These are phyloP conservation scores for Suillus ampliporus DNA, from an alignment of 768 basidiomycete genomes.

Conservation along the genomic window DNA sequence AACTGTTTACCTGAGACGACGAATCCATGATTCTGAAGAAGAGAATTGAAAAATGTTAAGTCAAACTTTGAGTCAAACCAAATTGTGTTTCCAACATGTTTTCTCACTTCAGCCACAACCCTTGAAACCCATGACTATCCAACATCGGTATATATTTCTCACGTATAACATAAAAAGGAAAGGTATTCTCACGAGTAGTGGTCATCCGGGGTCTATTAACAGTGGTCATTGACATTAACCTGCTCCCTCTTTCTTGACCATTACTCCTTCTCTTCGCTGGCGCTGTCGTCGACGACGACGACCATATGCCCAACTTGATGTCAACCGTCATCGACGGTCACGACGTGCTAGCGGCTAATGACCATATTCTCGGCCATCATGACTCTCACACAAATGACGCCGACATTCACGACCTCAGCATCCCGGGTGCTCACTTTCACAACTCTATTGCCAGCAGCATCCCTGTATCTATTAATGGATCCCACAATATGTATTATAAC, in stretches of 20 bases:
- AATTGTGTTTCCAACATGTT: neutral
- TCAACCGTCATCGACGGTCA: constrained; percentile 20
- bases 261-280: constrained; percentile 17
- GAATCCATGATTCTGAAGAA: constrained; percentile 30
- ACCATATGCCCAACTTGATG: constrained; percentile 15
- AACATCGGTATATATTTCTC: constrained; percentile 1
- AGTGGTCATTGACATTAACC: constrained; percentile 23
- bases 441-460: constrained; percentile 22
- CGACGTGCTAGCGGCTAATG: constrained; percentile 25
- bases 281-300: constrained; percentile 19
- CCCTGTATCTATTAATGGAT: constrained; percentile 39
- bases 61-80: no score
- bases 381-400: constrained; percentile 33
- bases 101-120: neutral
- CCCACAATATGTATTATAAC: constrained; percentile 38
- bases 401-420: constrained; percentile 39
- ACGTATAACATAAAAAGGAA: constrained; percentile 12
- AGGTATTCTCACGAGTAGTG: constrained; percentile 25
- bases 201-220: constrained; percentile 39
- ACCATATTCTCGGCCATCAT: constrained; percentile 22
- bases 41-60: no score
- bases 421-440: constrained; percentile 33
- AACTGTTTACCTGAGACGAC: constrained; percentile 22
- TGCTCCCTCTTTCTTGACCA: constrained; percentile 24
- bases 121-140: constrained; percentile 2